phyloP scores from a whole-genome alignment of 805 yeast genomes.

The Wickerhamiella galacta region DNA sequence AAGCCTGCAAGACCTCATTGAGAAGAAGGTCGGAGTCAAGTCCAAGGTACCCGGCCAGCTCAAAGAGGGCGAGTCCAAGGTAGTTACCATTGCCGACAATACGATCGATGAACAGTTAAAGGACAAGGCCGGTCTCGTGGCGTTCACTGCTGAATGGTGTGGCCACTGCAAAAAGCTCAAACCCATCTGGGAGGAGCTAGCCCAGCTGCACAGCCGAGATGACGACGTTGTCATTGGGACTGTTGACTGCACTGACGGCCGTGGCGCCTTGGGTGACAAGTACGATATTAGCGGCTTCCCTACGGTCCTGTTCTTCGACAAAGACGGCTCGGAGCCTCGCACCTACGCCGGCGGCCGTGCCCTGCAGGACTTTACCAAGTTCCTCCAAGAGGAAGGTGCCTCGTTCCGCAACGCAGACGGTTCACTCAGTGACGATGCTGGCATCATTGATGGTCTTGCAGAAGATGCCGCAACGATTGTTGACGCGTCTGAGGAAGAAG shows the following conservation, averaged over 20 bases:
- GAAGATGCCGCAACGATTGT: conserved; percentile 17
- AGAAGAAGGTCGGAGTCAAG: conserved; percentile 22
- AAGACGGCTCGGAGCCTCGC: conserved; percentile 30
- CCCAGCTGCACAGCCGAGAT: conserved; percentile 29
- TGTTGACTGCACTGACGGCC: conserved; percentile 30
- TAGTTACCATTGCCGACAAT: conserved; percentile 22
- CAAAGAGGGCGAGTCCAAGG: neutral
- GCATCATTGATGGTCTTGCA: conserved; percentile 25
- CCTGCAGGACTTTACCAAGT: conserved; percentile 33
- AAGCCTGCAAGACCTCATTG: conserved; percentile 33
- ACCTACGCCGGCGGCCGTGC: conserved; percentile 37
- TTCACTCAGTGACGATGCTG: conserved; percentile 25
- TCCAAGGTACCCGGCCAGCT: conserved; percentile 3
- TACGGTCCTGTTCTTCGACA: conserved; percentile 34
- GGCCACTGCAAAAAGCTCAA: conserved; percentile 36
- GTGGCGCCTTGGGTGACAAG: conserved; percentile 25
- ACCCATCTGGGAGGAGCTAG: conserved; percentile 35
- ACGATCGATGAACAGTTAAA: conserved; percentile 30
- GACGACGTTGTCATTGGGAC: conserved; percentile 28
- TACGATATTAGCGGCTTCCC: conserved; percentile 36
- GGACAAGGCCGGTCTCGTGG: conserved; percentile 28
- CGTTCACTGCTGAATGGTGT: conserved; percentile 51
- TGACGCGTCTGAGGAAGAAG: conserved; percentile 15
- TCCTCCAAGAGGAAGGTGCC: conserved; percentile 27
- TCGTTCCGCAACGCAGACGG: conserved; percentile 29